Conservation (phyloP, 2,329 filamentous ascomycete genomes). For the Xylaria sp. region DNA sequence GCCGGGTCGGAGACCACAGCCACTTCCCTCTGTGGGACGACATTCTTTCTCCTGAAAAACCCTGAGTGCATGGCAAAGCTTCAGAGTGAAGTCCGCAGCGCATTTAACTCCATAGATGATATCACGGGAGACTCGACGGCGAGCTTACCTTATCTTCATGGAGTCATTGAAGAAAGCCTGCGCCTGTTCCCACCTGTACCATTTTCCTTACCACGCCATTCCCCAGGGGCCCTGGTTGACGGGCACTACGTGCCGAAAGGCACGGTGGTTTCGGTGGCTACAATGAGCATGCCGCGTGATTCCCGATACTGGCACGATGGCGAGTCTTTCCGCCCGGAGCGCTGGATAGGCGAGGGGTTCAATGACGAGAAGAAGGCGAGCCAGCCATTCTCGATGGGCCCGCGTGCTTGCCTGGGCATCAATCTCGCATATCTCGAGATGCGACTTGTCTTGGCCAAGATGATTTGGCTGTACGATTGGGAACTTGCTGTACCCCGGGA, state of each 20-base stretch:
- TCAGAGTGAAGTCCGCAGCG: conserved; percentile 54
- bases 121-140: conserved; percentile 48
- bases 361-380: conserved; percentile 40
- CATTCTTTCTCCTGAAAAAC: conserved; percentile 54
- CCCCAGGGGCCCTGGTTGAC: conserved; percentile 34
- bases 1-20: conserved; percentile 63
- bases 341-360: conserved; percentile 41
- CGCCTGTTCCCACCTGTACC: conserved; percentile 51
- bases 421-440: conserved; percentile 54
- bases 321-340: conserved; percentile 42
- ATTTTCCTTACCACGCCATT: conserved; percentile 44
- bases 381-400: conserved; percentile 42
- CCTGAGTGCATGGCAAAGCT: conserved; percentile 53
- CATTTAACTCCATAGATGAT: conserved; percentile 53
- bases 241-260: conserved; percentile 40
- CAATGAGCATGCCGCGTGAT: conserved; percentile 25
- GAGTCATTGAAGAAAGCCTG: conserved; percentile 52
- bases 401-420: conserved; percentile 43
- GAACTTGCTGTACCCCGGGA: conserved; percentile 46
- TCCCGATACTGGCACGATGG: conserved; percentile 39
- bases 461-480: conserved; percentile 53
- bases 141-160: conserved; percentile 50
- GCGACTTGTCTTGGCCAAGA: conserved; percentile 52
- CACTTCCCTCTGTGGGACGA: conserved; percentile 53
- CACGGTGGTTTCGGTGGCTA: conserved; percentile 31